phyloP scores from a whole-genome alignment of 2,329 filamentous ascomycete genomes.

The Phaeophleospora eucalypticola region DNA sequence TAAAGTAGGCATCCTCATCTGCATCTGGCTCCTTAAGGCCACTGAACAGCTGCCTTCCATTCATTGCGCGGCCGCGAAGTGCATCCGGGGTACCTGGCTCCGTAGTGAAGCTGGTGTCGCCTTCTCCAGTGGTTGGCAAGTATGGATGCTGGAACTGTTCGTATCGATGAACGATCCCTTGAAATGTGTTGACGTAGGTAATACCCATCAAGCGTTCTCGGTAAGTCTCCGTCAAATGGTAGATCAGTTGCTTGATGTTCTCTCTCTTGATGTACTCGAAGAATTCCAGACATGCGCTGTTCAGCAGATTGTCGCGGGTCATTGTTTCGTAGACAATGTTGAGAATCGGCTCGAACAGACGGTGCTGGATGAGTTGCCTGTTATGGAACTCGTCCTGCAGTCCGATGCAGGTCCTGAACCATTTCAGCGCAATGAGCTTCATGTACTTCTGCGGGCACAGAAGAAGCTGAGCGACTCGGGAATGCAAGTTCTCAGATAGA shows the following conservation, averaged over 20 bases:
- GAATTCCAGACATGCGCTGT: slow-evolving; percentile 88
- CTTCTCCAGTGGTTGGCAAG: slow-evolving; percentile 47
- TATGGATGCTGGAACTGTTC: slow-evolving; percentile 64
- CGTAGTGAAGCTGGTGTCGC: slow-evolving; percentile 63
- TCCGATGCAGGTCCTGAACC: slow-evolving; percentile 81
- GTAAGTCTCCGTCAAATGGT: slow-evolving; percentile 79
- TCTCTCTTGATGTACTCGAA: slow-evolving; percentile 84
- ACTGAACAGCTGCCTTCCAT: slow-evolving; percentile 56
- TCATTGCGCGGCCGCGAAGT: slow-evolving; percentile 40
- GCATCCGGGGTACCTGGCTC: slow-evolving; percentile 55
- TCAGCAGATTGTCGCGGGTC: slow-evolving; percentile 87
- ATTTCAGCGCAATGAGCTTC: slow-evolving; percentile 85
- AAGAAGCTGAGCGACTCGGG: slow-evolving; percentile 77
- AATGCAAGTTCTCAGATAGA: slow-evolving; percentile 70
- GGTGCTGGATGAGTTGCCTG: slow-evolving; percentile 74
- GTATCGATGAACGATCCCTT: slow-evolving; percentile 68
- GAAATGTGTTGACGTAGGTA: slow-evolving; percentile 81
- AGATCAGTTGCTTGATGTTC: slow-evolving; percentile 73
- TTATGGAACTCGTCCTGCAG: slow-evolving; percentile 90
- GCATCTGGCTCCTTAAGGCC: slow-evolving; percentile 78
- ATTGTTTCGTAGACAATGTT: slow-evolving; percentile 80
- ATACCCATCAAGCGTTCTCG: slow-evolving; percentile 71
- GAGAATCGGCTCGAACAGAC: slow-evolving; percentile 77
- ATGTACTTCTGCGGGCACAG: slow-evolving; percentile 83
- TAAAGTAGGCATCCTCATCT: slow-evolving; percentile 91